Conservation (phyloP, 768 basidiomycete genomes). For the Antrodiella citrinella region DNA sequence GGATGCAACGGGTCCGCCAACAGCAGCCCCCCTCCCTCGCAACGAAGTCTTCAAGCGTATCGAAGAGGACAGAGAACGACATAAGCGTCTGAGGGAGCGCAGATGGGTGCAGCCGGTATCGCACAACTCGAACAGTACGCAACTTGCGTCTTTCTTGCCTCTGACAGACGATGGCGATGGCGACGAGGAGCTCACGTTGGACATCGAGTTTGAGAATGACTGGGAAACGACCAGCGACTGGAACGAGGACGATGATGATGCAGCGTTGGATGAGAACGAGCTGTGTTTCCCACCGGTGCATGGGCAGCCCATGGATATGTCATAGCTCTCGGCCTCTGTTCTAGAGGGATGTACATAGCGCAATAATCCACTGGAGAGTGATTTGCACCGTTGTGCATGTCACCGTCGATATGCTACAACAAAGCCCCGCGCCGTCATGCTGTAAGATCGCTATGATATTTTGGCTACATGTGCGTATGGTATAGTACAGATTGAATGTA, state of each 20-base stretch:
- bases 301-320: conserved; percentile 35
- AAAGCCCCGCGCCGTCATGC: too few relatives aligned
- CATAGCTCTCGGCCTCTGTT: neutral
- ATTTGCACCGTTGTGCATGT: too few relatives aligned
- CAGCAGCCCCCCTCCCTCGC: conserved; percentile 22
- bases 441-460: neutral
- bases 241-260: conserved; percentile 85
- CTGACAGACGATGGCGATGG: conserved; percentile 43
- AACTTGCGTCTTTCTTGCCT: conserved; percentile 52
- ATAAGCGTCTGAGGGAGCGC: conserved; percentile 84
- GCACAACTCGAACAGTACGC: conserved; percentile 36
- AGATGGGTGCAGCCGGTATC: conserved; percentile 84
- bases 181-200: conserved; percentile 54
- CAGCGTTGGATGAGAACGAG: conserved; percentile 59
- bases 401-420: too few relatives aligned
- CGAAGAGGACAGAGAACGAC: conserved; percentile 88
- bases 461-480: conserved; percentile 5
- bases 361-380: too few relatives aligned
- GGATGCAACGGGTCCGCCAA: conserved; percentile 18
- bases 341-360: neutral
- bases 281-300: conserved; percentile 53
- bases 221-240: conserved; percentile 89
- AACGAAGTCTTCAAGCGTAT: conserved; percentile 79
- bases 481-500: neutral
- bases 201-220: conserved; percentile 84